Conservation (phyloP, 1,139 yeast species). For the Suhomyces choctaworum region DNA sequence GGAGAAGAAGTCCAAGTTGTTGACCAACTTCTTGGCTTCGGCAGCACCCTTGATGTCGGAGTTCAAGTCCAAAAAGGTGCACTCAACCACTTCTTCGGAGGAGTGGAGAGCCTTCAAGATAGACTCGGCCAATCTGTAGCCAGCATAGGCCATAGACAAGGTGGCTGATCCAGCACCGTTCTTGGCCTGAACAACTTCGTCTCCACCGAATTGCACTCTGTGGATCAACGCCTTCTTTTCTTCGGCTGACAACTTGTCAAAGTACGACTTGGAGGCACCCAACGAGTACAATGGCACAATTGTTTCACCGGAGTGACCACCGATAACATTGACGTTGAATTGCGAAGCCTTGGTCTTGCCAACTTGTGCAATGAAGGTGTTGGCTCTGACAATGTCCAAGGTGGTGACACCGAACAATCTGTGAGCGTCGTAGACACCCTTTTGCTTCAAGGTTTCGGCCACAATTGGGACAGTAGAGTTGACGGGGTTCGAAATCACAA, state of each 20-base stretch:
- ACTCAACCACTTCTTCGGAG: constrained; percentile 68
- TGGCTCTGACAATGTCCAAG: constrained; percentile 89
- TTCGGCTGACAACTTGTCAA: constrained; percentile 24
- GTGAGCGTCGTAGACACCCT: constrained; percentile 87
- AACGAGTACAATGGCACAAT: constrained; percentile 88
- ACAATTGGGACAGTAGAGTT: constrained; percentile 98
- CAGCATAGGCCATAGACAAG: constrained; percentile 98
- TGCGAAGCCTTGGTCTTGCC: constrained; percentile 60
- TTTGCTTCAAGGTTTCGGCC: constrained; percentile 85
- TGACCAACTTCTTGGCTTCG: constrained; percentile 73
- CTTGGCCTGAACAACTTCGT: constrained; percentile 98
- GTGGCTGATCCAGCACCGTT: constrained; percentile 99
- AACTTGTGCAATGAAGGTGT: constrained; percentile 83
- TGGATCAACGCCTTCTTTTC: constrained; percentile 63
- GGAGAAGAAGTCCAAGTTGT: constrained; percentile 90
- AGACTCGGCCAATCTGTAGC: constrained; percentile 89
- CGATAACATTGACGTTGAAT: constrained; percentile 80
- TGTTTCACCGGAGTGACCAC: constrained; percentile 99
- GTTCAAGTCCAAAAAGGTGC: constrained; percentile 62
- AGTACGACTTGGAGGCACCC: constrained; percentile 34
- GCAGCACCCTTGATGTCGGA: constrained; percentile 55
- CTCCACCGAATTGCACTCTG: constrained; percentile 99
- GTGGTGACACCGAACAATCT: constrained; percentile 97
- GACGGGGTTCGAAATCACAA: constrained; percentile 94
- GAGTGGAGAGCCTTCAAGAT: constrained; percentile 66